Conservation (phyloP, 805 yeast genomes). For the Kregervanrija delftensis region DNA sequence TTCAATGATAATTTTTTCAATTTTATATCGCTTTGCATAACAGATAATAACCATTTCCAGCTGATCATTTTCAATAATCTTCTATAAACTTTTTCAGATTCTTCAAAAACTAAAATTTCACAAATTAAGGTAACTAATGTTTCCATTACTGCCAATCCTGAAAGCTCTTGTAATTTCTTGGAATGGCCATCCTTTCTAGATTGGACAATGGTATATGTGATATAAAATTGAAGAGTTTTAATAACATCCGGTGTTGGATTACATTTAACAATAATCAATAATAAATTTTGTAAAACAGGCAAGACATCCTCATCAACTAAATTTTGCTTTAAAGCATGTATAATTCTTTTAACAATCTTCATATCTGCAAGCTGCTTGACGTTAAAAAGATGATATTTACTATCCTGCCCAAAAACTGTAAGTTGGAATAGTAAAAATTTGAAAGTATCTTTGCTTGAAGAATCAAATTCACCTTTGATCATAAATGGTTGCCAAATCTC, state of each 20-base stretch:
- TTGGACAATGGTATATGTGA: constrained; percentile 39
- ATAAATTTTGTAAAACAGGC: constrained; percentile 32
- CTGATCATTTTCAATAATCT: constrained; percentile 48
- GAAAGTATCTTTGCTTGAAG: constrained; percentile 33
- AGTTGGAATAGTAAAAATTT: constrained; percentile 53
- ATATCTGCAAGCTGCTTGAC: constrained; percentile 44
- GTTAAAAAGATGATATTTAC: constrained; percentile 47
- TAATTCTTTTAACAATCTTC: constrained; percentile 36
- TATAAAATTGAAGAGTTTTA: constrained; percentile 43
- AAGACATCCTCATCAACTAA: constrained; percentile 31
- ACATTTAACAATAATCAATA: constrained; percentile 34
- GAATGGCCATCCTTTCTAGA: constrained; percentile 13
- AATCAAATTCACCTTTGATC: constrained; percentile 14
- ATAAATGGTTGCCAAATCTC: constrained; percentile 43
- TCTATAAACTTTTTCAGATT: constrained; percentile 19
- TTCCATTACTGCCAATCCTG: constrained; percentile 31
- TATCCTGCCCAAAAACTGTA: constrained; percentile 44
- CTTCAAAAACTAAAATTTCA: constrained; percentile 18
- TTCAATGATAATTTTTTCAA: constrained; percentile 33
- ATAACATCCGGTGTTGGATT: constrained; percentile 52
- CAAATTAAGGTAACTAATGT: constrained; percentile 34
- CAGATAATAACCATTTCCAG: constrained; percentile 56
- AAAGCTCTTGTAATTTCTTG: constrained; percentile 16
- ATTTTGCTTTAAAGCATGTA: constrained; percentile 43
- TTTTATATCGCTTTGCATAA: constrained; percentile 35